Base-by-base conservation (phyloP, 129 eudicot genomes). In the Deinandra increscens region DNA sequence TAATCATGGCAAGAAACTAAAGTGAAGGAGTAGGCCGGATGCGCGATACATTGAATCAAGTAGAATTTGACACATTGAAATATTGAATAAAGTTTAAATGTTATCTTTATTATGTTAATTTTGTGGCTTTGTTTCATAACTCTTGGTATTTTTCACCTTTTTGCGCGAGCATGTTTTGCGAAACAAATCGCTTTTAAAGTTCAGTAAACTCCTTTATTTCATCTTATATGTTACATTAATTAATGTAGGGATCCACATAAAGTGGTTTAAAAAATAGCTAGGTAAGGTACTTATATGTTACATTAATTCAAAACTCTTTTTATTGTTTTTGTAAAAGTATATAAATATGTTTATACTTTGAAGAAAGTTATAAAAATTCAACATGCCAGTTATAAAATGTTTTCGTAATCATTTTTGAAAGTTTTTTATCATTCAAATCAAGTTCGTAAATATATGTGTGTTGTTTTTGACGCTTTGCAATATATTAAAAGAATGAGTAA, bases 111-210 rank as follows among this genome's bases (percentile, higher is more conserved):
- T 39, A 55, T 60, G 43, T 55, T 66, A 29, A 33, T 42, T 71
- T 11, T 44, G 60, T 71, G 56, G 44, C 59, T 41, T 60, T 48
- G 26, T 48, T 61, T 62, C 29, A 62, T 37, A 41, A 20, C 45
- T 19, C 38, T 12, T 49, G 6, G 7, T 31, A 0, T 53, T 64
- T 42, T 26, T 26, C 66, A 41, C 79, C 49, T 58, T 67, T 64
- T 58, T n/a, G n/a, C n/a, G n/a, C 43, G 60, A 62, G 71, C 63
- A 64, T 73, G 41, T 73, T 73, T 64, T 64, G 43, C 62, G 74
- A 68, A 49, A 63, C 55, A 49, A 49, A 19, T 73, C 62, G 51
- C 29, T 54, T 61, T 48, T 62, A 62, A 43, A 31, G 75, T 26
- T 42, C 50, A 70, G 22, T n/a, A 70, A 72, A 61, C 69, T 19